Evolutionary conservation across 495 filamentous ascomycete genomes (phyloP).

Genomic region (Talaromyces ruber): DNA sequence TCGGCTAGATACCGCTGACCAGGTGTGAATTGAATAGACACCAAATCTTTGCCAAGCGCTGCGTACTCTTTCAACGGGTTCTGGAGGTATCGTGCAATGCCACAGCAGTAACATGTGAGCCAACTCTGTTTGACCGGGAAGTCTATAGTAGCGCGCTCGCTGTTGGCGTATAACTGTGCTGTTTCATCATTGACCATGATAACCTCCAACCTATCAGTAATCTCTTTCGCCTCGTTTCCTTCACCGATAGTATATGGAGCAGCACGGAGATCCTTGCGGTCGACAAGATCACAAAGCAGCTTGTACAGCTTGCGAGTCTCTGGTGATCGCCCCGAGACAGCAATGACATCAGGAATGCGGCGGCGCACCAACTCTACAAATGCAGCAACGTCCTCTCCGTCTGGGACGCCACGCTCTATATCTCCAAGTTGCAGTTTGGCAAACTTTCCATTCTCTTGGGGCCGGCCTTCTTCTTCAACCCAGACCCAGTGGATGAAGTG

Average conservation of each 20-base stretch:
- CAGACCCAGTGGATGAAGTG: constrained; percentile 88
- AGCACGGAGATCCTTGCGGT: constrained; percentile 62
- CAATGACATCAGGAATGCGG: constrained; percentile 82
- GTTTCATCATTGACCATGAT: constrained; percentile 94
- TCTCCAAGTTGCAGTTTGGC: constrained; percentile 66
- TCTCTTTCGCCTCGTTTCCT: constrained; percentile 35
- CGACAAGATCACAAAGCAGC: constrained; percentile 65
- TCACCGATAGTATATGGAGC: constrained; percentile 64
- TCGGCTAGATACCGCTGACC: constrained; percentile 81
- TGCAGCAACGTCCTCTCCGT: constrained; percentile 50
- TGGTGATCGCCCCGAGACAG: constrained; percentile 80
- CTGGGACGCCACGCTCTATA: constrained; percentile 50
- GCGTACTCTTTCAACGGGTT: constrained; percentile 94
- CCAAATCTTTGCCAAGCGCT: constrained; percentile 76
- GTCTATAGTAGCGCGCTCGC: constrained; percentile 68
- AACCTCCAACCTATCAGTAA: constrained; percentile 70
- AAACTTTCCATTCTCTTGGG: constrained; percentile 83
- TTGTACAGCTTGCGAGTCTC: constrained; percentile 79
- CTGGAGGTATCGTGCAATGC: constrained; percentile 81
- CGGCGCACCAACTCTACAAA: constrained; percentile 69
- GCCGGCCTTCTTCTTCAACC: constrained; percentile 84
- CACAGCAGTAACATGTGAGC: constrained; percentile 81
- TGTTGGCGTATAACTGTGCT: constrained; percentile 86
- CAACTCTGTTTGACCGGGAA: constrained; percentile 63
- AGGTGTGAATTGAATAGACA: constrained; percentile 78